phyloP scores from a whole-genome alignment of 768 basidiomycete species.

The Mycena epipterygia region DNA sequence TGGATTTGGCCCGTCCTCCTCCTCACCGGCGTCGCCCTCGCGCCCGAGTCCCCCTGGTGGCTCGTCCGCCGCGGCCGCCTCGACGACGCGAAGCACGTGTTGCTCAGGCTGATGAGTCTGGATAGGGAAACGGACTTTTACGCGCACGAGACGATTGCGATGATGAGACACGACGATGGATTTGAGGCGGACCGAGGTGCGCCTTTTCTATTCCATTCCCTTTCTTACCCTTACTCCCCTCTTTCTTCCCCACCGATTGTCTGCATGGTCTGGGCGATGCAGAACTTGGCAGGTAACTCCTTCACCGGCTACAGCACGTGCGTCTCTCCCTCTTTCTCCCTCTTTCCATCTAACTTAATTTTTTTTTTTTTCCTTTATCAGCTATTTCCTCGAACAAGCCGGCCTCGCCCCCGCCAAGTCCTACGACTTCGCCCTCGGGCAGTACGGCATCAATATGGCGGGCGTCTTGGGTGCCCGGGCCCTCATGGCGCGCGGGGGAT shows the following conservation, averaged over 20 bases:
- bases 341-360: too few species aligned
- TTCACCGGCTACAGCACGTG: too few species aligned
- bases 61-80: too few species aligned
- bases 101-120: conserved; percentile 36
- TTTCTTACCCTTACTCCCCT: neutral
- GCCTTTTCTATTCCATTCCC: neutral
- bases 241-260: conserved; percentile 30
- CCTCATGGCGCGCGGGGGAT: conserved; percentile 34
- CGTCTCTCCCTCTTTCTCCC: too few species aligned
- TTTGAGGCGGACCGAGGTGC: conserved; percentile 36
- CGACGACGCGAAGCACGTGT: conserved; percentile 40
- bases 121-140: conserved; percentile 40
- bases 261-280: conserved; percentile 39
- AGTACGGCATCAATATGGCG: conserved; percentile 35
- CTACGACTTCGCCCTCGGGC: too few species aligned
- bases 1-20: too few species aligned
- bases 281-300: too few species aligned
- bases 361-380: too few species aligned
- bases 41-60: too few species aligned
- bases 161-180: conserved; percentile 43
- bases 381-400: conserved; percentile 53
- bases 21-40: too few species aligned
- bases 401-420: too few species aligned
- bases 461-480: conserved; percentile 38
- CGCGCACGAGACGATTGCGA: conserved; percentile 38